phyloP scores from a whole-genome alignment of 2,329 filamentous ascomycete species.

The Paramyrothecium sp. region DNA sequence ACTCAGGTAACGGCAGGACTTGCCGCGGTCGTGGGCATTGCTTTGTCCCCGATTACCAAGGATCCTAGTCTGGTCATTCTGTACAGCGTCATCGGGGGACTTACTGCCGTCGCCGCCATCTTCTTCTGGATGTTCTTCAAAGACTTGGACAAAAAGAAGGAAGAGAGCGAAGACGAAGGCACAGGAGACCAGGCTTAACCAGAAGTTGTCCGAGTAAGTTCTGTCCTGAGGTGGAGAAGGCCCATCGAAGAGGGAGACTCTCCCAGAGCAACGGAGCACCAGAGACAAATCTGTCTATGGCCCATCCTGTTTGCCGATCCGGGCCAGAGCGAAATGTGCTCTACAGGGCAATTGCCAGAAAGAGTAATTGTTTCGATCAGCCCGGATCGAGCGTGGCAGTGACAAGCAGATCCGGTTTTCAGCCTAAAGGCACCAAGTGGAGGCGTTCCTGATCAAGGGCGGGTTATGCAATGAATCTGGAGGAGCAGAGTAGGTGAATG shows the following conservation, averaged over 20 bases:
- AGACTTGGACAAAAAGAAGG: background rate
- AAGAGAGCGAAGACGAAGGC: background rate
- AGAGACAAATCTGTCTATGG: too few relatives aligned
- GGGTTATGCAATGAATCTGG: background rate
- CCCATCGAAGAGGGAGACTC: too few relatives aligned
- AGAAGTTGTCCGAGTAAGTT: too few relatives aligned
- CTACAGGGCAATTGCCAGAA: background rate
- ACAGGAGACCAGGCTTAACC: background rate
- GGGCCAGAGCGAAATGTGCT: background rate
- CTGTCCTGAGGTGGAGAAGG: too few relatives aligned
- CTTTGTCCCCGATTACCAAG: slow-evolving; percentile 13
- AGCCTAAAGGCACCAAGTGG: background rate
- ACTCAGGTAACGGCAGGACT: slow-evolving; percentile 16
- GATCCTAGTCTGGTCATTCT: slow-evolving; percentile 8
- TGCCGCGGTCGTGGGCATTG: slow-evolving; percentile 13
- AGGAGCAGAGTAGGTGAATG: background rate
- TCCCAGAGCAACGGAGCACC: too few relatives aligned
- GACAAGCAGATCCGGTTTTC: background rate
- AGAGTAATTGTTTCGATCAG: background rate
- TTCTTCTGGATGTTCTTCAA: slow-evolving; percentile 2
- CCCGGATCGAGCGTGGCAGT: background rate
- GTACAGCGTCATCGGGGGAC: slow-evolving; percentile 1
- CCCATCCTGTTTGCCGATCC: background rate
- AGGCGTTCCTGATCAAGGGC: too few relatives aligned
- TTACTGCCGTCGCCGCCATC: background rate